phyloP scores from a whole-genome alignment of 208 protist genomes.

The Tritrichomonas musculus region DNA sequence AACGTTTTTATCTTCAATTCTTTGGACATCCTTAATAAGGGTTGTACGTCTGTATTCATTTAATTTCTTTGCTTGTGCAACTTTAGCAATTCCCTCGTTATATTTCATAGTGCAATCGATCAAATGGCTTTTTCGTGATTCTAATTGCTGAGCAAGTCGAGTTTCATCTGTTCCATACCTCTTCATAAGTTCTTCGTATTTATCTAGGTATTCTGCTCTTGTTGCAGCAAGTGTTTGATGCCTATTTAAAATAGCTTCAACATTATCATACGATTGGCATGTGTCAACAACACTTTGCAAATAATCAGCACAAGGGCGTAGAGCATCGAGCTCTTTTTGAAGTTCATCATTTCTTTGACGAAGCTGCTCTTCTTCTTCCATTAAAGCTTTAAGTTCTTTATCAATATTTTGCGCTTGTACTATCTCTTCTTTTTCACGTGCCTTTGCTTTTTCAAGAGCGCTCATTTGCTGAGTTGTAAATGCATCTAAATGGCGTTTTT shows the following conservation, averaged over 20 bases:
- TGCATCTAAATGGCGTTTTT: background rate
- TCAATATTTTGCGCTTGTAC: background rate
- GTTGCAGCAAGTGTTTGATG: background rate
- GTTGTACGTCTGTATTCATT: background rate
- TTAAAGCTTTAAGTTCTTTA: background rate
- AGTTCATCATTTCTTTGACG: background rate
- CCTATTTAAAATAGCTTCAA: conserved; percentile 8
- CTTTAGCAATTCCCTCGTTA: background rate
- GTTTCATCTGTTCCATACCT: conserved; percentile 1
- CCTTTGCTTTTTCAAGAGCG: background rate
- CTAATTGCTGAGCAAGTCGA: background rate
- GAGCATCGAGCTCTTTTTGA: background rate
- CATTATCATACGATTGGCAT: background rate
- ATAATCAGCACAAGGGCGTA: conserved; percentile 13
- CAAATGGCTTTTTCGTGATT: background rate
- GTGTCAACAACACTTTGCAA: background rate
- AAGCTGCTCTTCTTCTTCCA: background rate
- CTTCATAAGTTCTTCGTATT: background rate
- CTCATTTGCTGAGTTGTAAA: background rate
- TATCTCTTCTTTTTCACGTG: background rate
- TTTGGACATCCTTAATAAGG: conserved; percentile 1
- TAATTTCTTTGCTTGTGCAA: conserved; percentile 24
- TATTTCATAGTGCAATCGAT: background rate
- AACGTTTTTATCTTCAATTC: conserved; percentile 6
- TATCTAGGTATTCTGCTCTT: background rate